These are phyloP conservation scores for Tephrocybe sp. DNA, from an alignment of 768 basidiomycete genomes.

Conservation along the genomic window DNA sequence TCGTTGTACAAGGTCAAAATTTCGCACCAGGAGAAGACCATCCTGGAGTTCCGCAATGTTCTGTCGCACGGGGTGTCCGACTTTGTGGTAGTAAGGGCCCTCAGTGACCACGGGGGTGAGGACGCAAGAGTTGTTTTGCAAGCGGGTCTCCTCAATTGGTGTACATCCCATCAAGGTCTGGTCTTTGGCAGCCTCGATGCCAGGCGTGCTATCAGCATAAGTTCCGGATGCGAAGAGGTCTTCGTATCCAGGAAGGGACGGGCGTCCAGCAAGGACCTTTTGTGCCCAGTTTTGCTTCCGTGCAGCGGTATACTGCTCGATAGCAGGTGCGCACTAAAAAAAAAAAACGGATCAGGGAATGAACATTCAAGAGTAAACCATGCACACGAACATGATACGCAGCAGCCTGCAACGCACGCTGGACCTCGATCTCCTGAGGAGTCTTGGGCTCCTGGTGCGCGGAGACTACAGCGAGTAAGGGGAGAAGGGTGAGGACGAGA, in stretches of 20 bases:
- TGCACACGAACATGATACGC: conserved; percentile 46
- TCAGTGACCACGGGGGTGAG: conserved; percentile 54
- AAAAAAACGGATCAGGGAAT: not conserved
- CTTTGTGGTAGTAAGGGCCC: conserved; percentile 53
- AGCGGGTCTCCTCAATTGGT: conserved; percentile 44
- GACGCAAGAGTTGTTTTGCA: conserved; percentile 57
- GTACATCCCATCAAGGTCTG: conserved; percentile 44
- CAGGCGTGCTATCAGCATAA: conserved; percentile 29
- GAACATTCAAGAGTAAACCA: not conserved
- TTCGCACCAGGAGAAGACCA: conserved; percentile 45
- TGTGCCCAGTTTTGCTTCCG: conserved; percentile 49
- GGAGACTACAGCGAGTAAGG: conserved; percentile 19
- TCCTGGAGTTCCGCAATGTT: conserved; percentile 56
- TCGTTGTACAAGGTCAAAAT: not conserved
- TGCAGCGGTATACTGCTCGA: conserved; percentile 50
- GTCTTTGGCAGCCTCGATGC: conserved; percentile 21
- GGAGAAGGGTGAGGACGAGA: conserved; percentile 21
- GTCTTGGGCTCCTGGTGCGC: conserved; percentile 48
- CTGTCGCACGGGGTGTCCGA: conserved; percentile 50
- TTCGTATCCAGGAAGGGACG: conserved; percentile 36
- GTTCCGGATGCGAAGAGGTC: conserved; percentile 42
- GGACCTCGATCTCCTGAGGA: conserved; percentile 45
- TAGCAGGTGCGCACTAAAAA: conserved; percentile 51
- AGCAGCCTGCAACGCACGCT: conserved; percentile 49
- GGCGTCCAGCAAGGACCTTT: conserved; percentile 40